Evolutionary conservation across 805 yeast genomes (phyloP), one percentile per base, ranked within the genome.

Genomic region (Tetrapisispora pingtungensis): DNA sequence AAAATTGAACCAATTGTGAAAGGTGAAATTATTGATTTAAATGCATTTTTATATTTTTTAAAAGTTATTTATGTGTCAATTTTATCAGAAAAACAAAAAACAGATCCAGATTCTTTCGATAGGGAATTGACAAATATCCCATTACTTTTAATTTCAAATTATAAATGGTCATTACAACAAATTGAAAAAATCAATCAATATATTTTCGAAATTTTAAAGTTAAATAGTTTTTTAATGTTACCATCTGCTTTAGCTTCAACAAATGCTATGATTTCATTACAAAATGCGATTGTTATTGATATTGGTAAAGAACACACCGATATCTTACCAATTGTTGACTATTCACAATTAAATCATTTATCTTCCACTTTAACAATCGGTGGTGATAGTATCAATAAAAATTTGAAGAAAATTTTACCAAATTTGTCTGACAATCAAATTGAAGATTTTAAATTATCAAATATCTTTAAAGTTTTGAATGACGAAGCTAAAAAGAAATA

Each of bases 251-350:
- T 87, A 33, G 83, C 86, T 7, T 67, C 87, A 1, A 69, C 84
- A 15, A 88, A 78, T 62, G 90, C 96, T 0, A 72, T 81, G 59
- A 84, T 86, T 4, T 66, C 74, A 14, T 66, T 78, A 10, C 73
- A 80, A 33, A 83, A 79, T 48, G 73, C 88, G 1, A 66, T 83
- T 32, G 83, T 90, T 15, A 77, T 90, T 35, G 95, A 90, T 61
- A 72, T 90, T 39, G 97, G 97, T 17, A 68, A 69, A 49, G 76
- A 79, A 20, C 76, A 81, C 52, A 77, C 88, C 3, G 95, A 87
- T 58, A 70, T 90, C 20, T 71, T 80, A 12, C 93, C 96, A 3
- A 76, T 90, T n/a, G 63, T 84, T 27, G 93, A 84, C 49, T 86
- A 77, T 55, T 78, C 80, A 46, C 72, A 77, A 6, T 65, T 81